phyloP scores from a whole-genome alignment of 768 basidiomycete genomes.

The Collybia sp. region DNA sequence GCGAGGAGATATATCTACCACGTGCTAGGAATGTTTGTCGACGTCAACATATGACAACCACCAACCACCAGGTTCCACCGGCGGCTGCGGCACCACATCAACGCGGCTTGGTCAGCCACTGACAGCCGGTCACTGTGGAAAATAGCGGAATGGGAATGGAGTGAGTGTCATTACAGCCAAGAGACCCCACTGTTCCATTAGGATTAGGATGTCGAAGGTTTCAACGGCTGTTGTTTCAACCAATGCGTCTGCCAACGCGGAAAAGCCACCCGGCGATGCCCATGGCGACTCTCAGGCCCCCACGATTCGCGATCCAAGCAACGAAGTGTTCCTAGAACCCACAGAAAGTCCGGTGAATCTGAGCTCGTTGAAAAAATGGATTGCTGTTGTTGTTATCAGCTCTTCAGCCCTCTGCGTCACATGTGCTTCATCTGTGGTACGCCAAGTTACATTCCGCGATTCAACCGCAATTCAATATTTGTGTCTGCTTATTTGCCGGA shows the following conservation, averaged over 20 bases:
- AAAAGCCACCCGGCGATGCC: not conserved
- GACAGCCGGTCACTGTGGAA: no score
- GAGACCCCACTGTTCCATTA: no score
- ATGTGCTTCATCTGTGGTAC: conserved; percentile 51
- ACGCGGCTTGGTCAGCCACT: no score
- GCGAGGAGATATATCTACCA: no score
- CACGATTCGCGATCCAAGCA: no score
- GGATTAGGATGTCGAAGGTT: not conserved
- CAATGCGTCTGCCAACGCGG: not conserved
- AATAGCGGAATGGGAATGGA: no score
- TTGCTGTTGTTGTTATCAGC: conserved; percentile 40
- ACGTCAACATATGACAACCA: no score
- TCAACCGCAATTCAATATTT: not conserved
- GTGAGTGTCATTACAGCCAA: no score
- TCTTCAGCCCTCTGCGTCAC: conserved; percentile 46
- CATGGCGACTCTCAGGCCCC: not conserved
- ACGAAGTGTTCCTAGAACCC: conserved; percentile 30
- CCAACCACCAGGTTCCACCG: no score
- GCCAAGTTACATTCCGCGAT: conserved; percentile 14
- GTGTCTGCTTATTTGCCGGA: not conserved
- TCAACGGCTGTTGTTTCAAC: not conserved
- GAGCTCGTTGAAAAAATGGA: conserved; percentile 40
- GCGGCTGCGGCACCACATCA: no score
- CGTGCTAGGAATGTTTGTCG: no score
- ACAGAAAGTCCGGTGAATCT: conserved; percentile 38